A percentile compares a stretch with the other conserved stretches of the same genome.
These are phyloP conservation scores for Fraxinus xanthoxyloides DNA, from an alignment of 305 asterid genomes.

Conservation along the genomic window DNA sequence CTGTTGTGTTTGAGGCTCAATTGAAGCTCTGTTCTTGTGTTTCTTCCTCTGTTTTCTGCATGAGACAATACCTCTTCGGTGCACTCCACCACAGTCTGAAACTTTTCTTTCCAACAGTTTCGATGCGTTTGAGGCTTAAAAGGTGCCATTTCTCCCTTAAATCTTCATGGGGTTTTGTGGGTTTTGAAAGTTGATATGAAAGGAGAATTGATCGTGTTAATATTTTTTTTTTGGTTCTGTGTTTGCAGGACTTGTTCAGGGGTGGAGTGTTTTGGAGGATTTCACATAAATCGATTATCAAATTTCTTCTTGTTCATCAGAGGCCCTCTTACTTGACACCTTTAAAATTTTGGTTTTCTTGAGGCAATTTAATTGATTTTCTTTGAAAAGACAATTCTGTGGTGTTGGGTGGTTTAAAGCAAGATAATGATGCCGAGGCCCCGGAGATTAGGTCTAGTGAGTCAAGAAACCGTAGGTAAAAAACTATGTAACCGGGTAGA, in stretches of 20 bases:
- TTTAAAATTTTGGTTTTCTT: constrained; percentile 5
- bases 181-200: constrained; percentile 38
- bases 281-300: constrained; percentile 66
- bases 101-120: constrained; percentile 43
- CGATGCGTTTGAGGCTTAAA: constrained; percentile 98
- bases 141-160: constrained; percentile 42
- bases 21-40: constrained; percentile 43
- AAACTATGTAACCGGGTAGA: constrained; percentile 28
- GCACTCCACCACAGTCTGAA: constrained; percentile 45
- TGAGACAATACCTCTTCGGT: constrained; percentile 56
- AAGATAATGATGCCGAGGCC: neutral
- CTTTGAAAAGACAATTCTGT: constrained; percentile 3
- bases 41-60: constrained; percentile 26
- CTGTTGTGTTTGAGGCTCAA: constrained; percentile 47
- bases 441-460: constrained; percentile 22
- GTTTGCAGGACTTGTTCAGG: constrained; percentile 91
- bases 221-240: neutral
- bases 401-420: constrained; percentile 17
- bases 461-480: constrained; percentile 23
- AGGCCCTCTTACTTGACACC: constrained; percentile 41
- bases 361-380: constrained; percentile 6
- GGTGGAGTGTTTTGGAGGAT: constrained; percentile 83
- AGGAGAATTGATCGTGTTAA: neutral
- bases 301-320: constrained; percentile 59
- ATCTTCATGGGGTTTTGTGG: constrained; percentile 27